Evolutionary conservation across 179 eudicot species (phyloP).

Genomic region (Corrigiola litoralis): DNA sequence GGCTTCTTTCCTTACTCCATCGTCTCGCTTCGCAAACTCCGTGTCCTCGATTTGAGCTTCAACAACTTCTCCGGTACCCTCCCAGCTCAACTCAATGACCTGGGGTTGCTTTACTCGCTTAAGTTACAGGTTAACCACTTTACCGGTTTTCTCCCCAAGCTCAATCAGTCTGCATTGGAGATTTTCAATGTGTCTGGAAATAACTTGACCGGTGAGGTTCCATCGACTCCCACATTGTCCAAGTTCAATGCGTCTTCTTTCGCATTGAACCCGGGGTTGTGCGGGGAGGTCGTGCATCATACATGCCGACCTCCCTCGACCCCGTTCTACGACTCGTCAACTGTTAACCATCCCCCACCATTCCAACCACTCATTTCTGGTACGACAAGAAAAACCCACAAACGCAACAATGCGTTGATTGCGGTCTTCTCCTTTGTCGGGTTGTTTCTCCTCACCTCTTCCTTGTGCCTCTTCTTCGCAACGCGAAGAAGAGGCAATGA

Average conservation of each 20-base stretch:
- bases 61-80: conserved; percentile 57
- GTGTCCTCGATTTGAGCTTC: conserved; percentile 49
- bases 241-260: conserved; percentile 43
- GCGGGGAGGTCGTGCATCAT: conserved; percentile 53
- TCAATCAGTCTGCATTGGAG: conserved; percentile 50
- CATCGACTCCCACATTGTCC: conserved; percentile 41
- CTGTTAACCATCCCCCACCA: not conserved
- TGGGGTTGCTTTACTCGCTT: conserved; percentile 49
- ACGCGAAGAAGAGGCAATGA: conserved; percentile 4
- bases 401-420: conserved; percentile 1
- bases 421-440: conserved; percentile 5
- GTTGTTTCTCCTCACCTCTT: not conserved
- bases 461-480: conserved; percentile 10
- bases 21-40: conserved; percentile 41
- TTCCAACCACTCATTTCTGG: conserved; percentile 4
- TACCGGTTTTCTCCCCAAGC: conserved; percentile 46
- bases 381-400: conserved; percentile 17
- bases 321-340: conserved; percentile 60
- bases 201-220: conserved; percentile 57
- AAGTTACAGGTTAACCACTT: conserved; percentile 60
- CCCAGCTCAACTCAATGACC: conserved; percentile 32
- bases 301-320: conserved; percentile 40
- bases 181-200: conserved; percentile 55
- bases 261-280: conserved; percentile 50
- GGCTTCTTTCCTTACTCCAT: conserved; percentile 46